These are phyloP conservation scores for Biscogniauxia mediterranea DNA, from an alignment of 2,329 filamentous ascomycete species.

Conservation along the genomic window DNA sequence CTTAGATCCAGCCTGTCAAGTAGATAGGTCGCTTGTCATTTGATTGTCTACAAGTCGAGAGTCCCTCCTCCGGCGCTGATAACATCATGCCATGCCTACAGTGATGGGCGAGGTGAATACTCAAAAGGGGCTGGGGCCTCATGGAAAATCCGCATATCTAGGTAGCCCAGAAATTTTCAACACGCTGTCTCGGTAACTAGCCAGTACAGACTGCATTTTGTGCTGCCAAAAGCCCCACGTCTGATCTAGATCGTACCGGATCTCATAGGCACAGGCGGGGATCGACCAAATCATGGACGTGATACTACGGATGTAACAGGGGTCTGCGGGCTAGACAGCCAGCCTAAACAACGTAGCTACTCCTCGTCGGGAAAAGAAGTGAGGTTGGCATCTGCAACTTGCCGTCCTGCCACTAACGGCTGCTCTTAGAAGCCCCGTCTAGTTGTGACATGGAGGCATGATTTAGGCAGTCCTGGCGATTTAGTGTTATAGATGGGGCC, in stretches of 20 bases:
- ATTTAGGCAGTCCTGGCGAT: conserved; percentile 5
- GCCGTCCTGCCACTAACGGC: conserved; percentile 18
- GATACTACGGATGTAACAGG: conserved; percentile 15
- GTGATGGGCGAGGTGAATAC: neutral
- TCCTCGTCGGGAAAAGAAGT: conserved; percentile 9
- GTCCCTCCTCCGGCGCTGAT: neutral
- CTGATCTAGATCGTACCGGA: conserved; percentile 17
- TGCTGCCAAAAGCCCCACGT: conserved; percentile 5
- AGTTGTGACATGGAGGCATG: neutral
- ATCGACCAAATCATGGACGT: conserved; percentile 17
- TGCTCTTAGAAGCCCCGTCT: neutral
- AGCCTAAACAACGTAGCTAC: neutral
- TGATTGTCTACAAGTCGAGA: conserved; percentile 4
- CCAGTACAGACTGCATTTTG: conserved; percentile 1
- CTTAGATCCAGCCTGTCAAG: conserved; percentile 14
- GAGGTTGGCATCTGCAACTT: conserved; percentile 23
- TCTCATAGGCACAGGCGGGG: conserved; percentile 13
- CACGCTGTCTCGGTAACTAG: conserved; percentile 16
- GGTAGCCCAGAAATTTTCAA: conserved; percentile 10
- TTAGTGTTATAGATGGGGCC: conserved; percentile 7
- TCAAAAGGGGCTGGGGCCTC: neutral
- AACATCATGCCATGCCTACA: neutral
- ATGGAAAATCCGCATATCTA: conserved; percentile 6
- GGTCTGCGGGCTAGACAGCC: conserved; percentile 14
- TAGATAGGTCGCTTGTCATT: conserved; percentile 14